Base-by-base conservation (phyloP, 352 stramenopile species). In the Thraustotheca clavata region DNA sequence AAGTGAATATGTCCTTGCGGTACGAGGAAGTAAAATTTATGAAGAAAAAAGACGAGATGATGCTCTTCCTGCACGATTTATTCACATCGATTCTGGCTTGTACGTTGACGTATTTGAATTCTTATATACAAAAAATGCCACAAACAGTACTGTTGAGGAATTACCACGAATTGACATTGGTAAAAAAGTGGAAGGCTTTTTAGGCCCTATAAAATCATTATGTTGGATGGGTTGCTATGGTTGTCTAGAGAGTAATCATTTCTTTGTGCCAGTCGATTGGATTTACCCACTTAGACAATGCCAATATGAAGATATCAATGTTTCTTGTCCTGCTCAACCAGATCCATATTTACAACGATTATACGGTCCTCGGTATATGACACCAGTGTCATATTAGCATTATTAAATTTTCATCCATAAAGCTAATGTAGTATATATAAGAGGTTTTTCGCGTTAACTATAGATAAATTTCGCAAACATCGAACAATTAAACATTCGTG, bases 61-160 rank as follows among this genome's bases (percentile, higher is more conserved):
- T 7, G 43, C 43, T 9, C n/a, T 52, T 24, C 43, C 43, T 31
- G 43, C 24, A 2, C 43, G 43, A 11, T 52, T 52, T 31, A 52
- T 52, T 24, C 24, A 52, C 43, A 52, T 35, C 24, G 2, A 9
- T 24, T 52, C 43, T 9, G 43, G 43, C n/a, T 18, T 52, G 14
- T 52, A 52, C 43, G 24, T 52, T 31, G 43, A 52, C 43, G 34
- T 52, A 6, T 52, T 52, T 24, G 43, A 35, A 24, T 52, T 52
- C 43, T 52, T 52, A 31, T 31, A 24, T 9, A 35, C 43, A 2
- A 1, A 35, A 9, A 14, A 7, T 31, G 43, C 16, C 16, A 20
- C 31, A 31, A 24, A 52, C n/a, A 31, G 43, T 2, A 24, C n/a
- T 8, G n/a, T 11, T 24, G n/a, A n/a, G n/a, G n/a, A n/a, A n/a